Conservation (phyloP, 2,329 filamentous ascomycete species). For the Calonectria leucothoes region DNA sequence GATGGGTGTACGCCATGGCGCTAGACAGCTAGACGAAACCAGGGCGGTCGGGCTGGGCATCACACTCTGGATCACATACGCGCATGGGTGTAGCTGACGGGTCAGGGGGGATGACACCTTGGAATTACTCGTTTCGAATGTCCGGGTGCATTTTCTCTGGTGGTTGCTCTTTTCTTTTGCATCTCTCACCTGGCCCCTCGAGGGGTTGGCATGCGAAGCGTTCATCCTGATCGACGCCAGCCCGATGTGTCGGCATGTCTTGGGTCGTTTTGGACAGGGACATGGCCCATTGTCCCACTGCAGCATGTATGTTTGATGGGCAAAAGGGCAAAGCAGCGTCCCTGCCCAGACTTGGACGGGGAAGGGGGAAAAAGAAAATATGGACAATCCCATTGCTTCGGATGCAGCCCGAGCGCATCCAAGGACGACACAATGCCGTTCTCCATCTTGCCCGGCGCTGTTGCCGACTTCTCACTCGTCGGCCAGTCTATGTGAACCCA, state of each 20-base stretch:
- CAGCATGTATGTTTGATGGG: constrained; percentile 18
- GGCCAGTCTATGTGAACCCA: constrained; percentile 17
- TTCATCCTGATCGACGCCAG: constrained; percentile 25
- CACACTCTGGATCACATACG: constrained; percentile 16
- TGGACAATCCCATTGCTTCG: constrained; percentile 1
- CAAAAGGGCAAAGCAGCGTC: constrained; percentile 3
- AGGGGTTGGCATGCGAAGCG: constrained; percentile 17
- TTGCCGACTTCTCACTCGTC: not conserved
- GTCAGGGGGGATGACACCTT: constrained; percentile 41
- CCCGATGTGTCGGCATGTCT: constrained; percentile 21
- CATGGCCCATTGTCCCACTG: constrained; percentile 13
- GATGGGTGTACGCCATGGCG: constrained; percentile 1
- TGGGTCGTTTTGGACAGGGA: constrained; percentile 22
- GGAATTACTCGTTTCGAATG: constrained; percentile 24
- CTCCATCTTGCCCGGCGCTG: not conserved
- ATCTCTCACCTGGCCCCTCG: not conserved
- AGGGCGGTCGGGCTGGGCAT: constrained; percentile 11
- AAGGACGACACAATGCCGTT: not conserved
- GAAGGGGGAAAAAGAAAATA: constrained; percentile 16
- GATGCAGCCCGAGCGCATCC: not conserved
- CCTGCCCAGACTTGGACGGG: not conserved
- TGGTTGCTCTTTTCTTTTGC: constrained; percentile 8
- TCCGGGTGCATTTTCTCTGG: not conserved
- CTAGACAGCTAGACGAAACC: constrained; percentile 16
- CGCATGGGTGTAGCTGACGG: constrained; percentile 24